A percentile compares a stretch with the other conserved stretches of the same genome.
These are phyloP conservation scores for Mortierella sp. DNA, from an alignment of 371 early-diverging fungal species.

Conservation along the genomic window DNA sequence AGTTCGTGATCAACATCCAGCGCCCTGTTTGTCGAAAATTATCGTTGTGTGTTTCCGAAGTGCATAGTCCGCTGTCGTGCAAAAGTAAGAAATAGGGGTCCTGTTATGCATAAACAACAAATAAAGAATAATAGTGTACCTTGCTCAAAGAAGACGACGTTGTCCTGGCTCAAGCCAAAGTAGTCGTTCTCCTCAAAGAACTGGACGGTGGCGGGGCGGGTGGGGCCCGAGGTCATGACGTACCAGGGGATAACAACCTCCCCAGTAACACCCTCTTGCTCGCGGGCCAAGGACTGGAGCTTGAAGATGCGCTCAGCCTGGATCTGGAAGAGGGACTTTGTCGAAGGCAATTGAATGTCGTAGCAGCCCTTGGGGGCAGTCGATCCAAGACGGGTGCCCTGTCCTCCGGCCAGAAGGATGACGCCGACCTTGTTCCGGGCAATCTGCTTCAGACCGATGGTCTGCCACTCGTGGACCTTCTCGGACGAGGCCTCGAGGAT, in stretches of 20 bases:
- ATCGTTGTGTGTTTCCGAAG: constrained; percentile 1
- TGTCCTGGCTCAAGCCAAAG: constrained; percentile 85
- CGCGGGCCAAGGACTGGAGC: constrained; percentile 82
- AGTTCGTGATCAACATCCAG: constrained; percentile 2
- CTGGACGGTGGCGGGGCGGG: constrained; percentile 80
- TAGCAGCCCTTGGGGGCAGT: constrained; percentile 95
- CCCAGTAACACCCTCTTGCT: constrained; percentile 37
- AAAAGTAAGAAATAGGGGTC: constrained; percentile 2
- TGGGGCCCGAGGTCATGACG: constrained; percentile 96
- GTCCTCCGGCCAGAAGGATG: constrained; percentile 93
- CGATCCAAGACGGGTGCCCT: constrained; percentile 92
- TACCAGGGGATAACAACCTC: constrained; percentile 89
- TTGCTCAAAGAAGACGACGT: constrained; percentile 93
- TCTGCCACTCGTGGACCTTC: constrained; percentile 78
- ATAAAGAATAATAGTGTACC: constrained; percentile 58
- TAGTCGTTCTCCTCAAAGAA: constrained; percentile 83
- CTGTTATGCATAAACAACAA: background rate
- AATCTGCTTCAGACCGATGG: constrained; percentile 83
- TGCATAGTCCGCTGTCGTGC: constrained; percentile 5
- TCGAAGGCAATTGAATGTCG: constrained; percentile 89
- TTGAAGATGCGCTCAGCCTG: constrained; percentile 93
- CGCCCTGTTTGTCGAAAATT: too few relatives aligned
- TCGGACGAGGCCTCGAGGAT: constrained; percentile 70
- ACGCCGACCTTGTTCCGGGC: constrained; percentile 93
- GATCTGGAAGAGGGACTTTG: constrained; percentile 90